Conservation (phyloP, 208 protist species). For the Tetramitus jugosus region DNA sequence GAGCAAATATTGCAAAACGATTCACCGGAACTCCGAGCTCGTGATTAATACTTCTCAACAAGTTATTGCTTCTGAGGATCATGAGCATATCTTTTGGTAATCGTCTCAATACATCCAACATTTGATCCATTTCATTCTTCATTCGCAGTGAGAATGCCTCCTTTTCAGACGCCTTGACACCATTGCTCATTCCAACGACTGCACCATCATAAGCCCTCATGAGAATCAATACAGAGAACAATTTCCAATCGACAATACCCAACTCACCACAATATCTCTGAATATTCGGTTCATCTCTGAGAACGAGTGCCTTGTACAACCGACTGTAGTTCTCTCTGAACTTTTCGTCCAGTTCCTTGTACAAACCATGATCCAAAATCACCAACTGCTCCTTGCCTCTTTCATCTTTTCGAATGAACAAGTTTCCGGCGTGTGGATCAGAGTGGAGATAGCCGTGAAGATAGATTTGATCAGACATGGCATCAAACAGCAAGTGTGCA, state of each 20-base stretch:
- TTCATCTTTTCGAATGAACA: constrained; percentile 16
- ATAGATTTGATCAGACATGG: constrained; percentile 46
- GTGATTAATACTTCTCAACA: background rate
- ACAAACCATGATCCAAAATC: constrained; percentile 57
- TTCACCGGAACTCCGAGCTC: background rate
- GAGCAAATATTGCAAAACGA: background rate
- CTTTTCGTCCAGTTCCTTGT: constrained; percentile 42
- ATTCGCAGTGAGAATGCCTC: background rate
- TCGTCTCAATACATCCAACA: background rate
- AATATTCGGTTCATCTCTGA: background rate
- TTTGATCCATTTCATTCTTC: background rate
- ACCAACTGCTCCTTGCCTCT: constrained; percentile 39
- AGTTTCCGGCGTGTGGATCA: constrained; percentile 42
- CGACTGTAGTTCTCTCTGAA: constrained; percentile 2
- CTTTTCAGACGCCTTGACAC: too few relatives aligned
- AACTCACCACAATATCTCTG: background rate
- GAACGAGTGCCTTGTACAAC: background rate
- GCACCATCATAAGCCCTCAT: background rate
- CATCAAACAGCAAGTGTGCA: background rate
- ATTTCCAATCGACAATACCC: background rate
- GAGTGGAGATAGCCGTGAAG: constrained; percentile 46
- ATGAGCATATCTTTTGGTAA: constrained; percentile 6
- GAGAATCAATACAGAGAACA: background rate
- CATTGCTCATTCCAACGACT: background rate
- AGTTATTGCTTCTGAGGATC: background rate